These are phyloP conservation scores for Nelumbo lutea DNA, from an alignment of 164 flowering plant genomes.

Conservation along the genomic window DNA sequence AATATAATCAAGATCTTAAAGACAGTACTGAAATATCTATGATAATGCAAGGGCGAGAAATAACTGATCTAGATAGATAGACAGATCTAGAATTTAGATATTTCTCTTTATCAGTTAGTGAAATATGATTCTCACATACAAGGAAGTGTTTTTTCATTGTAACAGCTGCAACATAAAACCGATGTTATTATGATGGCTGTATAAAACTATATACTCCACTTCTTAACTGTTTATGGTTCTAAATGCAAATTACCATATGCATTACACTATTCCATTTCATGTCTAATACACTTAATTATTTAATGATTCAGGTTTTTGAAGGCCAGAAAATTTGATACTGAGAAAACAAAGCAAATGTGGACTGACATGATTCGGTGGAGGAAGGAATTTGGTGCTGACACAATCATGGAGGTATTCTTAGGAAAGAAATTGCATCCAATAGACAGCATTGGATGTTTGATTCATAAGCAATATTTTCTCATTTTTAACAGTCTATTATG, in stretches of 20 bases:
- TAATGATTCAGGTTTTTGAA: slow-evolving; percentile 56
- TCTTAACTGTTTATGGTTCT: no score
- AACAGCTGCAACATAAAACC: neutral
- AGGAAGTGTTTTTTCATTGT: neutral
- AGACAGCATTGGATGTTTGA: neutral
- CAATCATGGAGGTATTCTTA: slow-evolving; percentile 61
- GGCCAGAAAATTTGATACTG: slow-evolving; percentile 87
- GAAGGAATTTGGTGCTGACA: slow-evolving; percentile 81
- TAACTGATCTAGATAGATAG: neutral
- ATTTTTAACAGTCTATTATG: neutral
- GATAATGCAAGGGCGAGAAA: neutral
- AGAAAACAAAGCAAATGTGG: slow-evolving; percentile 96
- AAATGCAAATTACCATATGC: no score
- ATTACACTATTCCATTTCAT: neutral
- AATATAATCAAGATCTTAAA: no score
- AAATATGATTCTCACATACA: neutral
- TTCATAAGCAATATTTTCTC: neutral
- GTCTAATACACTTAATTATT: neutral
- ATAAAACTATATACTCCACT: no score
- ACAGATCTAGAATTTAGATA: neutral
- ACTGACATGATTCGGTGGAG: slow-evolving; percentile 88
- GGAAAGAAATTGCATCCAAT: neutral
- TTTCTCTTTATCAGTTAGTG: neutral
- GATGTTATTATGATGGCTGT: neutral
- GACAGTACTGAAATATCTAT: neutral